Percentiles rank a stretch among this genome's conserved stretches.
phyloP scores from a whole-genome alignment of 2,329 filamentous ascomycete genomes.

The Colletotrichum endophyticum region DNA sequence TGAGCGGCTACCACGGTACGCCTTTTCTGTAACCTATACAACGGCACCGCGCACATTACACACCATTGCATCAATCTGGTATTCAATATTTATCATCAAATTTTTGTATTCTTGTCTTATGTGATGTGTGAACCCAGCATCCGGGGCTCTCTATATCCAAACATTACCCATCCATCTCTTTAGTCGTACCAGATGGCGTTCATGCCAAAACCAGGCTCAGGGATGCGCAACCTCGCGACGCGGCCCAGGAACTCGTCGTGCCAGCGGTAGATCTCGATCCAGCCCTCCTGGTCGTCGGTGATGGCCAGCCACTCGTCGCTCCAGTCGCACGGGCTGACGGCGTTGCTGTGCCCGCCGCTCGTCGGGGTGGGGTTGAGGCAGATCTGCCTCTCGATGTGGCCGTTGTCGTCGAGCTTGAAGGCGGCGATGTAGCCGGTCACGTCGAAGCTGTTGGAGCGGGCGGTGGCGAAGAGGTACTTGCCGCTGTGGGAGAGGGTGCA shows the following conservation, averaged over 20 bases:
- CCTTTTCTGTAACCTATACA: not conserved
- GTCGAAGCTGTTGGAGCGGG: slow-evolving; percentile 77
- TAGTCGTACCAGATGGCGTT: slow-evolving; percentile 93
- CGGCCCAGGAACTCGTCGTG: slow-evolving; percentile 79
- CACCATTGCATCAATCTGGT: not conserved
- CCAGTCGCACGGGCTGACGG: slow-evolving; percentile 83
- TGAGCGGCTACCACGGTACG: not conserved
- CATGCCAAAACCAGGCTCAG: slow-evolving; percentile 92
- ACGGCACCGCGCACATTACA: not conserved
- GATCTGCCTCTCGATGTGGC: slow-evolving; percentile 78
- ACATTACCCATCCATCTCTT: not conserved
- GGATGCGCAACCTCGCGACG: slow-evolving; percentile 77
- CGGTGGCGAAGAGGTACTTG: slow-evolving; percentile 81
- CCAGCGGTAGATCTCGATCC: slow-evolving; percentile 88
- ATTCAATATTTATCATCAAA: not conserved
- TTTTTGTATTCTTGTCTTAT: not conserved
- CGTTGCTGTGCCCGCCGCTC: slow-evolving; percentile 87
- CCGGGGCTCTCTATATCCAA: not conserved
- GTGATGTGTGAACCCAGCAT: not conserved
- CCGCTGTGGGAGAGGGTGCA: slow-evolving; percentile 73
- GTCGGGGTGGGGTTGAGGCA: slow-evolving; percentile 85
- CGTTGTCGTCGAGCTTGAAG: slow-evolving; percentile 72
- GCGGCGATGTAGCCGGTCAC: slow-evolving; percentile 84
- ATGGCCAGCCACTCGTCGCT: slow-evolving; percentile 89
- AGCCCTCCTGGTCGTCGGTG: slow-evolving; percentile 87